Evolutionary conservation across 2,329 filamentous ascomycete species (phyloP).

Genomic region (Fusarium guadeloupense): DNA sequence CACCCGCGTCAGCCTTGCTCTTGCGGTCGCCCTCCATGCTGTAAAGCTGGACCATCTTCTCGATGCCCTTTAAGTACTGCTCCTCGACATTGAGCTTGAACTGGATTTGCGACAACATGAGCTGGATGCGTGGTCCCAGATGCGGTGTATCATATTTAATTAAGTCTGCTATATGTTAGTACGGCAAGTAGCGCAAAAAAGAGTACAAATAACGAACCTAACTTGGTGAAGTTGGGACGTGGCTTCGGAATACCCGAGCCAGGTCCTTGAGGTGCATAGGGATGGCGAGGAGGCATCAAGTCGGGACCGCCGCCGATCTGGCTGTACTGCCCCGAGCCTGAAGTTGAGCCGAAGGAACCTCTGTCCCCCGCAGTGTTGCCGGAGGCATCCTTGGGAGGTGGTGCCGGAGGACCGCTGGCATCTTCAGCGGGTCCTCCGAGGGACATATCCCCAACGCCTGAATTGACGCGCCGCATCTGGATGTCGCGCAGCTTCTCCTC

Average conservation of each 20-base stretch:
- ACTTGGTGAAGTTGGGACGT: constrained; percentile 92
- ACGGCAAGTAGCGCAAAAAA: neutral
- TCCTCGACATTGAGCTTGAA: constrained; percentile 99
- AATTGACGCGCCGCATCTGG: constrained; percentile 79
- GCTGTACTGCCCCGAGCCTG: constrained; percentile 55
- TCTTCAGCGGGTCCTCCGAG: constrained; percentile 57
- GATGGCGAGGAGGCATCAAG: constrained; percentile 82
- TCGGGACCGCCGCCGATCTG: constrained; percentile 73
- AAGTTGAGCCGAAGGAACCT: constrained; percentile 67
- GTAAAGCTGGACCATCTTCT: constrained; percentile 99
- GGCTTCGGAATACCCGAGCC: constrained; percentile 74
- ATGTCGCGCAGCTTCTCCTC: constrained; percentile 91
- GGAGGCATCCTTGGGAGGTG: constrained; percentile 77
- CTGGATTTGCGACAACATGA: constrained; percentile 98
- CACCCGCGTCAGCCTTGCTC: constrained; percentile 92
- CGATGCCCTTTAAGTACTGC: constrained; percentile 97
- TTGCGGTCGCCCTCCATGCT: constrained; percentile 97
- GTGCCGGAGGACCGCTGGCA: constrained; percentile 64
- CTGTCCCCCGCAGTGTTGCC: constrained; percentile 57
- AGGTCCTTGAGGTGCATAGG: constrained; percentile 76
- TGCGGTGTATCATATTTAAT: constrained; percentile 99
- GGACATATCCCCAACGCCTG: constrained; percentile 73
- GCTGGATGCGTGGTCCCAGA: constrained; percentile 95
- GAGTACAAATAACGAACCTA: constrained; percentile 69
- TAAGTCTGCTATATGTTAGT: constrained; percentile 70